Base-by-base conservation (phyloP, 1,284 basidiomycete genomes). In the Cystobasidiaceae sp. region DNA sequence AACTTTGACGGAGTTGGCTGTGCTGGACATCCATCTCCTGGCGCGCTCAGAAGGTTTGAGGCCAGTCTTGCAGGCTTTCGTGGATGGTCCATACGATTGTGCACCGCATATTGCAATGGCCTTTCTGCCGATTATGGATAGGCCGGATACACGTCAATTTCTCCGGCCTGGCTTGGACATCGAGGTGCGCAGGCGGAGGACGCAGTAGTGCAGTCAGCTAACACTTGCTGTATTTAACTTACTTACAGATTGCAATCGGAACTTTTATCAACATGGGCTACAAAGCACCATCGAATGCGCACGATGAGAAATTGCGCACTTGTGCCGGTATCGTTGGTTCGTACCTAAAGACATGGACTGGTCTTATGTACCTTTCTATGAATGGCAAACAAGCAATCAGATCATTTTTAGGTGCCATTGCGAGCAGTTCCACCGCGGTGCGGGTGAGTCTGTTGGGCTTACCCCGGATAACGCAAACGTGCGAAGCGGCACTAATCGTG, bases 291-390 rank as follows among this genome's bases (percentile, higher is more conserved):
- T 41, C 66, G 11, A 51, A 19, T 32, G 28, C 51, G 11, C 69
- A 73, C 52, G 72, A 73, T 27, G 75, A 71, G 4, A 65, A 85
- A 49, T 86, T 97, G 78, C 83, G 85, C 71, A 82, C 85, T 21
- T 88, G 86, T 70, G 82, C 87, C 3, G 86, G 84, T 71, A 85
- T 94, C 51, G 86, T 96, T 43, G 84, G 87, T 43, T 82, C 88
- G 37, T 87, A 97, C 80, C 77, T 99, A 51, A 84, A 89, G 49
- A 92, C 89, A 9, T 99, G 94, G 93, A 88, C 89, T 68, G 93
- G 93, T 7, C 77, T 98, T 32, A 85, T 97, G 81, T 97, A 97
- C 76, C 86, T 97, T 70, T 96, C 91, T 77, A 86, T 93, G 83
- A 84, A 93, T 74, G 84, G 90, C 71, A 87, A 88, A 80, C 81